Conservation (phyloP, 2,329 filamentous ascomycete species). For the Diplodia scrobiculata region DNA sequence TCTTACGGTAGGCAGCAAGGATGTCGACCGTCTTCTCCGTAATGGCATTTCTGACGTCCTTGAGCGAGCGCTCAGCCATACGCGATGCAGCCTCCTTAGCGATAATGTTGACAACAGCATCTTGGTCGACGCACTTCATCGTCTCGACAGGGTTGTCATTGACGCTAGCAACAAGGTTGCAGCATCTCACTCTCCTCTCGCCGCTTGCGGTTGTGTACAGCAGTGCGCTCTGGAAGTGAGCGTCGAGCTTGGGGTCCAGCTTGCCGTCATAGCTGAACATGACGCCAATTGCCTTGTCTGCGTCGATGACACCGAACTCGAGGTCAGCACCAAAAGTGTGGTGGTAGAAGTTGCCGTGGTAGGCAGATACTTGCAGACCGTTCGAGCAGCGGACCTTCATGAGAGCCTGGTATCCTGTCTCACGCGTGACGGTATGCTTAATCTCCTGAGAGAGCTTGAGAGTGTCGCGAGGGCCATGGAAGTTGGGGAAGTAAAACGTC, state of each 20-base stretch:
- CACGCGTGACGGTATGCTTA: slow-evolving; percentile 78
- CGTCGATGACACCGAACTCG: slow-evolving; percentile 87
- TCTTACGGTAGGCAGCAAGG: slow-evolving; percentile 86
- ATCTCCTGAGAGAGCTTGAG: slow-evolving; percentile 84
- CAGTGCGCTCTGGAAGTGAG: slow-evolving; percentile 93
- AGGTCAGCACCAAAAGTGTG: slow-evolving; percentile 93
- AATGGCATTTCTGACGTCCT: slow-evolving; percentile 79
- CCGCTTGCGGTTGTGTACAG: slow-evolving; percentile 91
- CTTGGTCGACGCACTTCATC: slow-evolving; percentile 94
- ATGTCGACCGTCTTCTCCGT: slow-evolving; percentile 94
- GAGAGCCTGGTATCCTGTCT: slow-evolving; percentile 91
- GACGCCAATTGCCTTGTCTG: slow-evolving; percentile 89
- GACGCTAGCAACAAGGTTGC: slow-evolving; percentile 89
- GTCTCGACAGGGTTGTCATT: slow-evolving; percentile 79
- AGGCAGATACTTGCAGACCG: slow-evolving; percentile 87
- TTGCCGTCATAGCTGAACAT: slow-evolving; percentile 96
- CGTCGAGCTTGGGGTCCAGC: slow-evolving; percentile 92
- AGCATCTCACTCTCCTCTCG: slow-evolving; percentile 86
- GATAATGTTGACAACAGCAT: slow-evolving; percentile 83
- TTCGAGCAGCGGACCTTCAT: slow-evolving; percentile 99
- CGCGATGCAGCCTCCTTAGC: slow-evolving; percentile 94
- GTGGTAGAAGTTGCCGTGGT: slow-evolving; percentile 95
- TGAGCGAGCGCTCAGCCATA: slow-evolving; percentile 73
- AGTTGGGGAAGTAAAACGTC: slow-evolving; percentile 96
- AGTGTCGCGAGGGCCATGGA: slow-evolving; percentile 81